Base-by-base conservation (phyloP, 495 filamentous ascomycete species). In the Penicillium robsamsonii region DNA sequence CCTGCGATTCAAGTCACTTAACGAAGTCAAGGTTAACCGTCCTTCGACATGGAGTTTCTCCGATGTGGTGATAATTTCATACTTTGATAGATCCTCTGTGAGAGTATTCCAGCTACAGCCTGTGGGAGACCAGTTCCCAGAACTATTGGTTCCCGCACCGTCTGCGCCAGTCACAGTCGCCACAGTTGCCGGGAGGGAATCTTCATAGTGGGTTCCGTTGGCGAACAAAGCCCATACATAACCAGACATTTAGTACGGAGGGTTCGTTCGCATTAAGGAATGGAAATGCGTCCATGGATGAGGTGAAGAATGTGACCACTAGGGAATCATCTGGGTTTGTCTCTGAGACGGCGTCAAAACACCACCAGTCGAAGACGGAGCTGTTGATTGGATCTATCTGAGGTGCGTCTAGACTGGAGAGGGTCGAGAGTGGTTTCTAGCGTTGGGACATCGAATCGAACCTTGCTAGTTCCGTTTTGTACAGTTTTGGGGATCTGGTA, bases 321-420 rank as follows among this genome's bases (percentile, higher is more conserved):
- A 75, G 22, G 1, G 60, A 65, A 18, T 59, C 59, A 13, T 53
- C 47, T 1, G 60, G 49, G 52, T 62, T 55, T 4, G 46, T 41
- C 4, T 45, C 30, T 6, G 68, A 60, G 12, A 76, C 60, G 11
- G 57, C 71, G 55, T 76, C 72, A 25, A 74, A 76, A 59, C 71
- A 73, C 74, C 72, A 76, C 71, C 72, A 75, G 59, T 75, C 71
- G 44, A 66, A 76, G 11, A 64, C 65, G 35, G 68, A 59, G 35
- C 35, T 29, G 50, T 74, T 76, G 42, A 74, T 49, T 0, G 24
- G 18, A 29, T 52, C 46, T 3, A 73, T 15, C 47, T 71, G 64
- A 0, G 73, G 70, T n/a, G 60, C 44, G 50, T 74, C 70, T 12
- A 75, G 58, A 9, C 44, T 58, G 13, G 60, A 62, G 22, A 62